phyloP scores from a whole-genome alignment of 2,329 filamentous ascomycete genomes.

The Sporothrix globosa region DNA sequence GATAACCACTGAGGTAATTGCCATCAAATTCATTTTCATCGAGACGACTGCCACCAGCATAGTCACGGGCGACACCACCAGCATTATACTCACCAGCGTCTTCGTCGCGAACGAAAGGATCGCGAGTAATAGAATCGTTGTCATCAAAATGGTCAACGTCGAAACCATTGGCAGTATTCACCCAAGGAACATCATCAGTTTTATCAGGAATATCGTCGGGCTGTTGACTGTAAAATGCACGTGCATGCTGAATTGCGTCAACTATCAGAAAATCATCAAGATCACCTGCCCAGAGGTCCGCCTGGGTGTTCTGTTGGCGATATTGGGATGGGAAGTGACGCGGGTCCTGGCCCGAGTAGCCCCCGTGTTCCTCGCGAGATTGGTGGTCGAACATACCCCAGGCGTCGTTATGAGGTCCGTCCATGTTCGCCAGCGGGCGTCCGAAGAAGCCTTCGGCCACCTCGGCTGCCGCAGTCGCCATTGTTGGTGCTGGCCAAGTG shows the following conservation, averaged over 20 bases:
- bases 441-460: slow-evolving; percentile 18
- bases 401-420: neutral
- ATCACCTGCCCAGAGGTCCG: neutral
- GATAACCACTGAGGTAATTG: too few species aligned
- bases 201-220: neutral
- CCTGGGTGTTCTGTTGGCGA: neutral
- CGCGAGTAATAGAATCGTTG: neutral
- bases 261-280: neutral
- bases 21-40: too few species aligned
- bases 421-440: neutral
- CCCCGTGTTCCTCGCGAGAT: neutral
- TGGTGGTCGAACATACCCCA: too few species aligned
- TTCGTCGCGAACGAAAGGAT: too few species aligned
- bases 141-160: neutral
- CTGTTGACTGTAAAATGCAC: too few species aligned
- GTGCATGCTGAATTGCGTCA: too few species aligned
- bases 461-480: slow-evolving; percentile 4
- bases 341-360: neutral
- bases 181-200: too few species aligned
- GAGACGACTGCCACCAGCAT: too few species aligned
- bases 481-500: neutral
- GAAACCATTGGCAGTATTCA: neutral
- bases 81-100: too few species aligned
- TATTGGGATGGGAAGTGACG: neutral
- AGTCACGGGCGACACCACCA: too few species aligned